Evolutionary conservation across 2,329 filamentous ascomycete species (phyloP), one percentile per base, ranked within the genome.

Genomic region (Exophiala calicioides): DNA sequence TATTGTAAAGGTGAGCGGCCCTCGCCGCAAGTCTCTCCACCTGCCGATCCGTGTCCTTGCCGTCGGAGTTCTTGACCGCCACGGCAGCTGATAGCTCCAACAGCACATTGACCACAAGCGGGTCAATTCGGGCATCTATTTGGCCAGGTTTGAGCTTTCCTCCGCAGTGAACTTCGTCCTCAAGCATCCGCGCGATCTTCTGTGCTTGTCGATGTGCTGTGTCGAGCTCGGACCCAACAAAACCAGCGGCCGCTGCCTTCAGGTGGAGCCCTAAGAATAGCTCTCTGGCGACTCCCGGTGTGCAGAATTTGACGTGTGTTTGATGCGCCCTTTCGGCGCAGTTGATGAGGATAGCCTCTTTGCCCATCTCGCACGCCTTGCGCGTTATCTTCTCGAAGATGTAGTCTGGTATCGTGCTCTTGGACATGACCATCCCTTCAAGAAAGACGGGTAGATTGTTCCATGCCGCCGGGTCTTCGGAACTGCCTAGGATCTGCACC

Each of bases 11-110:
- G 1, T 58, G 63, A 20, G 69, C 38, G 39, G 72, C 58, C 47
- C 65, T 67, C 40, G 60, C 55, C 9, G 65, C 66, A 52, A 73
- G 74, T 27, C 59, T 60, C 18, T 57, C 56, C 20, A 75, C 72
- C 21, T 67, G 62, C 3, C 62, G 63, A 18, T 61, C 61, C n/a
- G 60, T 53, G 53, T 76, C 72, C 26, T 66, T 65, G 2, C 67
- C 66, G 3, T 54, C 64, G 15, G 58, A 53, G 24, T 68, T 53
- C 20, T 65, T 62, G n/a, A 68, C 27, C 3, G 70, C 67, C 29
- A 64, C 62, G n/a, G 70, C 66, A 19, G 73, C 70, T 51, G 66
- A 66, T 12, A 78, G 59, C 40, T 75, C 68, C 5, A 77, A 60
- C 13, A 75, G 49, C 2, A 67, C 59, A 16, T 65, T 72, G 33